These are phyloP conservation scores for Cucumis sativus DNA, from an alignment of 306 rosid species.

Conservation along the genomic window Cucumber_9930_V3 NC_026659.2:6671501-6672000, in stretches of 20 bases:
- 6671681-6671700: background rate
- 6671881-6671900: background rate
- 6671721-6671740: background rate
- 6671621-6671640: no score
- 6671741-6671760: no score
- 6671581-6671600: slow-evolving; percentile 74
- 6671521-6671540: slow-evolving; percentile 83
- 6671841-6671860: no score
- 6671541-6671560: slow-evolving; percentile 90
- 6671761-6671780: no score
- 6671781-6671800: no score
- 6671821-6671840: no score
- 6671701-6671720: background rate
- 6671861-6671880: no score
- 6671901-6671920: slow-evolving; percentile 67
- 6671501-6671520: slow-evolving; percentile 67
- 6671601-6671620: slow-evolving; percentile 45
- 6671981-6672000: slow-evolving; percentile 63
- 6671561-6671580: slow-evolving; percentile 69
- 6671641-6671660: background rate
- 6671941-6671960: slow-evolving; percentile 49
- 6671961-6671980: slow-evolving; percentile 52
- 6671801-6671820: no score
- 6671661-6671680: no score
- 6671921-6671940: slow-evolving; percentile 52